A percentile compares a stretch with the other conserved stretches of the same genome.
Evolutionary conservation across 768 basidiomycete genomes (phyloP).

Genomic region (Hygrophorus russula): DNA sequence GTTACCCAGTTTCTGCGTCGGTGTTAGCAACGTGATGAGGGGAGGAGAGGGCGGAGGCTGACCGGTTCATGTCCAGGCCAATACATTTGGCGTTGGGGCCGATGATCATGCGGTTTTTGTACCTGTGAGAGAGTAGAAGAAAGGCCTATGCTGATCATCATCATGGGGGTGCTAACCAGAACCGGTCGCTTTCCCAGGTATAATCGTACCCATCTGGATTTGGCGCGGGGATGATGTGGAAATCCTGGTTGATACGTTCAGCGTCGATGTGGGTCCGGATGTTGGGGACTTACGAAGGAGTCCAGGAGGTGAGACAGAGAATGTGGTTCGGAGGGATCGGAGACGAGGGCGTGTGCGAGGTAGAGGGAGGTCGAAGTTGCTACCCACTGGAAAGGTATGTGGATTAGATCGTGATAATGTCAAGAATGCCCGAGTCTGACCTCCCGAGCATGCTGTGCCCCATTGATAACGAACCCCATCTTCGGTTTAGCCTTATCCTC

Average conservation of each 20-base stretch:
- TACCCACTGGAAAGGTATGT: slow-evolving; percentile 54
- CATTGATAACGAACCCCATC: slow-evolving; percentile 54
- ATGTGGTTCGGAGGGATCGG: slow-evolving; percentile 31
- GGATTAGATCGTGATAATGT: background rate
- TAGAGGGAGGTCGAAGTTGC: slow-evolving; percentile 66
- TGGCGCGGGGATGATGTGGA: slow-evolving; percentile 55
- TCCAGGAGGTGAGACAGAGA: slow-evolving; percentile 41
- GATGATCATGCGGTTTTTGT: slow-evolving; percentile 58
- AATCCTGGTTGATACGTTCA: slow-evolving; percentile 27
- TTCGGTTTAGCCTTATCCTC: slow-evolving; percentile 19
- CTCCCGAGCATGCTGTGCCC: slow-evolving; percentile 71
- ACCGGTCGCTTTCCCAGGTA: slow-evolving; percentile 59
- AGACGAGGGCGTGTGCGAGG: slow-evolving; percentile 57
- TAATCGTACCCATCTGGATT: slow-evolving; percentile 70
- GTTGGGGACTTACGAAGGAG: slow-evolving; percentile 29
- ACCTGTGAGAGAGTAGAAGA: slow-evolving; percentile 24
- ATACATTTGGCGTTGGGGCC: slow-evolving; percentile 39
- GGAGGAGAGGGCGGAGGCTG: slow-evolving; percentile 4
- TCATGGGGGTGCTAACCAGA: slow-evolving; percentile 36
- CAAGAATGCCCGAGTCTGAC: slow-evolving; percentile 21
- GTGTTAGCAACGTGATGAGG: slow-evolving; percentile 5
- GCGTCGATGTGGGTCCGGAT: slow-evolving; percentile 2
- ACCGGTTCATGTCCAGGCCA: slow-evolving; percentile 77
- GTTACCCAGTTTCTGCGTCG: slow-evolving; percentile 47
- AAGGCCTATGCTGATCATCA: background rate